Percentiles rank a stretch among this genome's conserved stretches.
Conservation (phyloP, 768 basidiomycete species). For the Russula lepida region DNA sequence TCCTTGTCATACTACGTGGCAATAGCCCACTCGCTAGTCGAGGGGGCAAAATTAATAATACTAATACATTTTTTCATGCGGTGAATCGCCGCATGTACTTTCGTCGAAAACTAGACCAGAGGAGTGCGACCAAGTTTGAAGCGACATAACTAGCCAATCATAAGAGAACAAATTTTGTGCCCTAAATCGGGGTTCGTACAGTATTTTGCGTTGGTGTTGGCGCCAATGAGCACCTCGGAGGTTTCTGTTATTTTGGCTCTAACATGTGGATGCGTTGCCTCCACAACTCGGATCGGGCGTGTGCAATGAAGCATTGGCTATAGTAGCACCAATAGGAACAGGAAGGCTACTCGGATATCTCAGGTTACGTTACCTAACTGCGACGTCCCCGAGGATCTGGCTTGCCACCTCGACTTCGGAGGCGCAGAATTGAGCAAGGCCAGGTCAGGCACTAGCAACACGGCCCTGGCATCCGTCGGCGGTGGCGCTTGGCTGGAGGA, state of each 20-base stretch:
- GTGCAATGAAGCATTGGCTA: not conserved
- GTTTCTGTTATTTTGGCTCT: not conserved
- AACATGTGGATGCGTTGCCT: not conserved
- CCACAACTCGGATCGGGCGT: not conserved
- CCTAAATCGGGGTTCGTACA: not conserved
- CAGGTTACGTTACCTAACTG: not conserved
- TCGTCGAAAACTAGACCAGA: not conserved
- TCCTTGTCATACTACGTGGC: constrained; percentile 14
- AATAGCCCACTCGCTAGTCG: not conserved
- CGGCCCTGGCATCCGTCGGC: not conserved
- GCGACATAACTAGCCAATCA: not conserved
- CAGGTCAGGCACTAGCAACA: too few species aligned
- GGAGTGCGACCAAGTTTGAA: not conserved
- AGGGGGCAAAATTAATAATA: constrained; percentile 1
- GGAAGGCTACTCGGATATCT: not conserved
- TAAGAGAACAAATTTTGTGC: not conserved
- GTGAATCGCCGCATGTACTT: not conserved
- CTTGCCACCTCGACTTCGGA: not conserved
- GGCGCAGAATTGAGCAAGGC: not conserved
- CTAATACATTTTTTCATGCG: not conserved
- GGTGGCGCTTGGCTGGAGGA: not conserved
- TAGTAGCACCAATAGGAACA: not conserved
- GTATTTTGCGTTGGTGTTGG: not conserved
- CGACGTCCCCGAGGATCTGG: not conserved
- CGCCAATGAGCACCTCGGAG: not conserved